Percentiles rank a stretch among this genome's conserved stretches.
These are phyloP conservation scores for Lathyrus aphaca DNA, from an alignment of 306 rosid genomes.

Conservation along the genomic window DNA sequence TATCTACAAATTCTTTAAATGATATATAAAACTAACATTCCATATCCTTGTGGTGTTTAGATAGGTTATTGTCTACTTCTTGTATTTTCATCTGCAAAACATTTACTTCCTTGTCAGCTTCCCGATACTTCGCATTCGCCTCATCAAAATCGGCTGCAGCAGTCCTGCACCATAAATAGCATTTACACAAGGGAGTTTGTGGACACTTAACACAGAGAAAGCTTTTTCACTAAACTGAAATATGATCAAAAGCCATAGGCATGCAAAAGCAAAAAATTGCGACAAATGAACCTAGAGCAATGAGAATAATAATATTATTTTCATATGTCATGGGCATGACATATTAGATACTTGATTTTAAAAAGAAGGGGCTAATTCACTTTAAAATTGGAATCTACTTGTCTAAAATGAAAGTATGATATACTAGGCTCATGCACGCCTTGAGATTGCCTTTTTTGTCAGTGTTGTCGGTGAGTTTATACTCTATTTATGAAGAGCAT, in stretches of 20 bases:
- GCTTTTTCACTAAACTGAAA: constrained; percentile 1
- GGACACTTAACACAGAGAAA: constrained; percentile 8
- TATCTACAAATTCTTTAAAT: constrained; percentile 18
- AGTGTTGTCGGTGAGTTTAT: neutral
- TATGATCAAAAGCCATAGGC: constrained; percentile 12
- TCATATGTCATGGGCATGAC: neutral
- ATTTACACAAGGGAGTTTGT: constrained; percentile 32
- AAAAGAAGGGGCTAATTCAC: constrained; percentile 8
- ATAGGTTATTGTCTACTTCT: constrained; percentile 65
- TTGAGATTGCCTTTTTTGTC: neutral
- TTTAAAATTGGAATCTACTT: neutral
- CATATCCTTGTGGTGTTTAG: constrained; percentile 74
- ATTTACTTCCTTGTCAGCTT: constrained; percentile 84
- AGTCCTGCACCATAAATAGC: constrained; percentile 49
- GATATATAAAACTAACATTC: constrained; percentile 66
- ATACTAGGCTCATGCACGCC: neutral
- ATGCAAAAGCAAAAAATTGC: constrained; percentile 5
- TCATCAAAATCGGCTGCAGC: constrained; percentile 72
- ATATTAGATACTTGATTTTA: neutral
- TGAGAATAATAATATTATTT: constrained; percentile 9
- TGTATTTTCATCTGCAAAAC: constrained; percentile 73
- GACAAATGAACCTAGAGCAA: constrained; percentile 22
- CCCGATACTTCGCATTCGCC: constrained; percentile 67
- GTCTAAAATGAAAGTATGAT: neutral
- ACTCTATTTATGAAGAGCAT: neutral